Evolutionary conservation across 2,329 filamentous ascomycete genomes (phyloP), one percentile per base, ranked within the genome.

Genomic region (Scorias spongiosa): DNA sequence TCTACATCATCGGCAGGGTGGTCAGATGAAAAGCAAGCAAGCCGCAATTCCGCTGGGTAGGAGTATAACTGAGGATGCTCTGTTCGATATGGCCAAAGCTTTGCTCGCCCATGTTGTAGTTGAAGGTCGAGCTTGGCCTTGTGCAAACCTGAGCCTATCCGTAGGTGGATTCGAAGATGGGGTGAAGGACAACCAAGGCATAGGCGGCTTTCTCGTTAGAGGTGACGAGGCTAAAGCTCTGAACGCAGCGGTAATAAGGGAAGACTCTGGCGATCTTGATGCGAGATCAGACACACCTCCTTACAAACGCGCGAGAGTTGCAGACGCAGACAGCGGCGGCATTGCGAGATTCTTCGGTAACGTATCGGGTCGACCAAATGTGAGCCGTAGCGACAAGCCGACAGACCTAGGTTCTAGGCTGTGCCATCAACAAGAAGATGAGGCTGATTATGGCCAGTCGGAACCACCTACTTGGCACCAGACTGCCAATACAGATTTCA

Each of bases 121-220:
- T 1, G 86, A 93, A 51, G 86, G 84, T 1, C 69, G 73, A 42
- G 80, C 84, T 12, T 96, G 87, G 86, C 91, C 91, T 6, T 96
- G 91, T 58, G 71, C 78, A n/a, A 91, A 94, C 57, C 69, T 98
- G 8, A 91, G 84, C 46, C 66, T 96, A 39, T 88, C 82, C 50
- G 85, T 96, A 18, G 80, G 78, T n/a, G 88, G 86, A 0, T 95
- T 96, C 51, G 88, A 96, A 60, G 87, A 95, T 51, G 84, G 85
- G 2, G 68, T 89, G 46, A 77, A 73, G 36, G 82, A 84, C 5
- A 96, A 94, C 57, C 80, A 80, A 69, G 84, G 82, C 29, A 96
- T 98, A 51, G 81, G 82, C 39, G 72, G 76, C 1, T 96, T 95
- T 57, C 69, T 98, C n/a, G 68, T 94, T 20, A 81, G 72, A 39